Evolutionary conservation across 2,329 filamentous ascomycete genomes (phyloP), one percentile per base, ranked within the genome.

Genomic region (Neospermospora avenae): DNA sequence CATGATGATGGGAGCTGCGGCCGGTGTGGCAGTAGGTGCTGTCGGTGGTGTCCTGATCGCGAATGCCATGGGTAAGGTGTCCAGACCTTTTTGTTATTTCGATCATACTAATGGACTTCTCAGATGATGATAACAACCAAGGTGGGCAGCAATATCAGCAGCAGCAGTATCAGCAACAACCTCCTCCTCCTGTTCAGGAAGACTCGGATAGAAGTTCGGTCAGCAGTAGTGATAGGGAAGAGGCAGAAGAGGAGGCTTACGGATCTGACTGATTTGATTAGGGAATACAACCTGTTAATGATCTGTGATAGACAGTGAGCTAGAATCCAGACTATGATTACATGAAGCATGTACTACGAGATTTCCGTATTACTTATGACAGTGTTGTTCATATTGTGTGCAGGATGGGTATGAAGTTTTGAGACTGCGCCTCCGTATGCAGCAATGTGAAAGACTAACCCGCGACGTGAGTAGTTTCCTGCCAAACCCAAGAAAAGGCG

Each of bases 1-100:
- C 67, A 76, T 83, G 67, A 71, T 86, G 20, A 74, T 83, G 39
- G 83, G 79, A 22, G 84, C 80, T 55, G 81, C 81, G 5, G 85
- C 78, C 45, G 85, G 84, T 69, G 63, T 86, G 28, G 84, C 82
- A 0, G 74, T 79, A 8, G 83, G 83, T 63, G 81, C 78, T 45
- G 70, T 84, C 35, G 85, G 81, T 11, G 84, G 84, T 49, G 85
- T 82, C 3, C 69, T 84, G 37, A 72, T 87, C 59, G 80, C 79
- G 13, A 77, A 85, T 68, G 81, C 81, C 56, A 64, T 84, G 14
- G 75, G 84, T 87, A 77, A 60, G 79, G 76, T 53, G 51, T 22
- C 13, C 16, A 14, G 28, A 31, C 28, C 5, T 41, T 41, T 28
- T 52, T 37, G 24, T 4, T 20, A 20, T 24, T 75, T 74, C 11